Percentiles rank a stretch among this genome's conserved stretches.
These are phyloP conservation scores for Fusarium sp. DNA, from an alignment of 2,329 filamentous ascomycete genomes.

Conservation along the genomic window DNA sequence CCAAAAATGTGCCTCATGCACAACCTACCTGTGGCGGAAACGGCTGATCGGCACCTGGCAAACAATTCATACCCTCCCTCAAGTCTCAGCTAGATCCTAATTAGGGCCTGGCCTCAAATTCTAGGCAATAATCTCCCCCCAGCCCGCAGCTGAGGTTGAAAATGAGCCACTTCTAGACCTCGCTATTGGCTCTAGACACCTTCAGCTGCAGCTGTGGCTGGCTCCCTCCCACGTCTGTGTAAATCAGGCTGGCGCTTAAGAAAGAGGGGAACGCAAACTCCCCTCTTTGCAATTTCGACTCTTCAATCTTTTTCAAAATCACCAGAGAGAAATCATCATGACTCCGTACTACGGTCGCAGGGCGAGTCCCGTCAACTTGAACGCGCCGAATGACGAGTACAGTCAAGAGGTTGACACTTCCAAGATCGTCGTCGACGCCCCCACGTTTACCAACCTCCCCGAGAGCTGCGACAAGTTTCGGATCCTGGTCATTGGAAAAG, in stretches of 20 bases:
- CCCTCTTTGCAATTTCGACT: neutral
- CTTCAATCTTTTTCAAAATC: neutral
- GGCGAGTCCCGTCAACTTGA: neutral
- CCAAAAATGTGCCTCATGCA: neutral
- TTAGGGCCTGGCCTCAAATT: neutral
- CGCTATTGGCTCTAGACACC: neutral
- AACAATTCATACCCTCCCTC: neutral
- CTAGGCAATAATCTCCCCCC: neutral
- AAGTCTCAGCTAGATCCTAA: neutral
- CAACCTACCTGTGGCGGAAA: neutral
- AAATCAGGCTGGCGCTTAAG: neutral
- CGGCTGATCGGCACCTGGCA: neutral
- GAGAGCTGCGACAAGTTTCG: neutral
- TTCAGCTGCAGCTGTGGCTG: neutral
- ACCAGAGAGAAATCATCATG: neutral
- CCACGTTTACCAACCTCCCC: neutral
- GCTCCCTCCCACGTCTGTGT: neutral
- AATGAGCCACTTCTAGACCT: neutral
- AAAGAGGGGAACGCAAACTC: neutral
- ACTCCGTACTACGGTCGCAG: neutral
- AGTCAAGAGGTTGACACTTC: neutral
- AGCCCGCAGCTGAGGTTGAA: neutral
- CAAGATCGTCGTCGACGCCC: neutral
- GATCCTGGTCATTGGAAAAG: neutral
- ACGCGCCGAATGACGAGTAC: neutral